These are phyloP conservation scores for Ceratocystis alfenasii DNA, from an alignment of 2,329 filamentous ascomycete species.

Conservation along the genomic window DNA sequence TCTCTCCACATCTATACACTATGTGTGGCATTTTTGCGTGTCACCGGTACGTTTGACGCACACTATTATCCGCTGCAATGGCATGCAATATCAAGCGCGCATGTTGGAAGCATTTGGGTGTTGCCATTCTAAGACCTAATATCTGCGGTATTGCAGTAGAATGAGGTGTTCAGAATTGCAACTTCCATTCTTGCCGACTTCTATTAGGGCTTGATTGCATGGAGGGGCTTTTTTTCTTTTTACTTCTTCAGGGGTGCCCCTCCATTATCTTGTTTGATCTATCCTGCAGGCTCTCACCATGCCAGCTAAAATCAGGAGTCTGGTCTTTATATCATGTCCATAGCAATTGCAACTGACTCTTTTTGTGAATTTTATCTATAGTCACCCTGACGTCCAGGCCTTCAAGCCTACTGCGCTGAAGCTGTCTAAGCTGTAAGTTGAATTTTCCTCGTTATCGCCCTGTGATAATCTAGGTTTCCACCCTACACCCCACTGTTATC, in stretches of 20 bases:
- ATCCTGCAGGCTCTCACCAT: not conserved
- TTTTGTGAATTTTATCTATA: slow-evolving; percentile 27
- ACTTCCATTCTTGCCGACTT: not conserved
- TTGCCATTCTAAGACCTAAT: not conserved
- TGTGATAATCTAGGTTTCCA: not conserved
- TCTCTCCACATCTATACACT: slow-evolving; percentile 28
- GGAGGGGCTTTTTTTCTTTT: not conserved
- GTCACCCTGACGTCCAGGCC: slow-evolving; percentile 85
- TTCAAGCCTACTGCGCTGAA: slow-evolving; percentile 92
- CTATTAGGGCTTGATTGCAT: not conserved
- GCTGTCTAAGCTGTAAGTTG: slow-evolving; percentile 81
- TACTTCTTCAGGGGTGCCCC: not conserved
- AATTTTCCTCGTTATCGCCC: slow-evolving; percentile 3
- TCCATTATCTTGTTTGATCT: not conserved
- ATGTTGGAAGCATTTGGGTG: not conserved
- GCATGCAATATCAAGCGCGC: not conserved
- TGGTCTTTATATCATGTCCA: not conserved
- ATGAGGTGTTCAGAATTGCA: not conserved
- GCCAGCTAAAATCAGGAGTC: not conserved
- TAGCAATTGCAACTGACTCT: not conserved
- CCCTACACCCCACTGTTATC: slow-evolving; percentile 1
- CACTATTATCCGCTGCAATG: not conserved
- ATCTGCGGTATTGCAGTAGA: not conserved
- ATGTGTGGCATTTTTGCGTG: slow-evolving; percentile 99
- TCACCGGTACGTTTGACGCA: slow-evolving; percentile 54